Percentiles rank a stretch among this genome's conserved stretches.
phyloP scores from a whole-genome alignment of 2,329 filamentous ascomycete genomes.

The Ascomycota sp. region DNA sequence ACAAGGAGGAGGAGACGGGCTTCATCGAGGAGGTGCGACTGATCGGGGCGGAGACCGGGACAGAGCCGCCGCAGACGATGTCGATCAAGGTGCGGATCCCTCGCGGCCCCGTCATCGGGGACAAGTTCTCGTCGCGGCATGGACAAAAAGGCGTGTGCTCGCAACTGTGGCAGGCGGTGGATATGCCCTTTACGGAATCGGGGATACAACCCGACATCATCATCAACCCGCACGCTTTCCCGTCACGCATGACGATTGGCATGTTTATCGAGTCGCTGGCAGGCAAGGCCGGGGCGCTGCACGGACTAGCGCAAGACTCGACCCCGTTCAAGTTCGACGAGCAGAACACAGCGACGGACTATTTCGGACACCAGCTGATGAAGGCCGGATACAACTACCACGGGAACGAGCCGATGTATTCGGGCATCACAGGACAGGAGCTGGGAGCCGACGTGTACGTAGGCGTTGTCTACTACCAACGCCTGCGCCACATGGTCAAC shows the following conservation, averaged over 20 bases:
- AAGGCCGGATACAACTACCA: conserved; percentile 96
- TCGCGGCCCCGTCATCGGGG: conserved; percentile 78
- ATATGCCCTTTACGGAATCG: conserved; percentile 93
- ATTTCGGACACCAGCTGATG: conserved; percentile 88
- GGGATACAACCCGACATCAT: conserved; percentile 96
- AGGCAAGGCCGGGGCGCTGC: conserved; percentile 82
- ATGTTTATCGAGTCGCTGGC: conserved; percentile 98
- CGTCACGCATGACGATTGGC: conserved; percentile 97
- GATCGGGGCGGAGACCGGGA: conserved; percentile 66
- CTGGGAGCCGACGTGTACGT: conserved; percentile 90
- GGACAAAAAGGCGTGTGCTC: conserved; percentile 95
- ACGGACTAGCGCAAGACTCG: conserved; percentile 87
- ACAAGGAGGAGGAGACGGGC: conserved; percentile 76
- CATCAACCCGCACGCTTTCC: conserved; percentile 98
- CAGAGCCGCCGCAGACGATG: conserved; percentile 67
- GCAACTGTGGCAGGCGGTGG: conserved; percentile 81
- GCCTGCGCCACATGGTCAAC: conserved; percentile 97
- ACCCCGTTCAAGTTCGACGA: conserved; percentile 93
- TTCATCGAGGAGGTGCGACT: conserved; percentile 88
- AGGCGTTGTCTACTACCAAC: conserved; percentile 94
- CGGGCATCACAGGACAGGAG: conserved; percentile 86
- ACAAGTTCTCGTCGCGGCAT: conserved; percentile 97
- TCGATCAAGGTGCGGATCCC: conserved; percentile 88
- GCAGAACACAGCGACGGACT: conserved; percentile 76
- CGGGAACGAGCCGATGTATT: conserved; percentile 98